Conservation (phyloP, 83 land plant species). For the Picea mariana region DNA sequence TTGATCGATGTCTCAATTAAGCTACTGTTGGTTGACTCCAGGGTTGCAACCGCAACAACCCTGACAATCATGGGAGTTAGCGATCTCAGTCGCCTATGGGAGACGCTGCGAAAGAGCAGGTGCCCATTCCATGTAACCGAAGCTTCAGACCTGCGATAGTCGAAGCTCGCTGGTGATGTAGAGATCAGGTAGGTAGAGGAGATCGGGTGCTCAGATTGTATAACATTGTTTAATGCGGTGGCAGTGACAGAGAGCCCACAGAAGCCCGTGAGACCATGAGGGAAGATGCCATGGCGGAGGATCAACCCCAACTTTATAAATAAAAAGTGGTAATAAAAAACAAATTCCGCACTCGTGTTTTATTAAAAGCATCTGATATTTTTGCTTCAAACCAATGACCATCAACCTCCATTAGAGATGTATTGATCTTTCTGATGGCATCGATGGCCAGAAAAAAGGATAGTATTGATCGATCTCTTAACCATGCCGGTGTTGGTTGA, state of each 20-base stretch:
- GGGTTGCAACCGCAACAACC: constrained; percentile 32
- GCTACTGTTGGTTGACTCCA: constrained; percentile 28
- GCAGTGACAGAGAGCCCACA: constrained; percentile 16
- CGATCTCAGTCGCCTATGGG: constrained; percentile 1
- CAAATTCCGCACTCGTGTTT: too few species aligned
- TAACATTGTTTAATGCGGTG: constrained; percentile 15
- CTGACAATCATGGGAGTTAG: background rate
- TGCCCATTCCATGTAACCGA: background rate
- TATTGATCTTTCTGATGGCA: constrained; percentile 54
- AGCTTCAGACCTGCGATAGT: background rate
- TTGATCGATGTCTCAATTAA: constrained; percentile 38
- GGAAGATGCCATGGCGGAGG: constrained; percentile 42
- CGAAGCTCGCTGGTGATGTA: constrained; percentile 15
- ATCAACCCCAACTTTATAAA: too few species aligned
- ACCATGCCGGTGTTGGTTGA: constrained; percentile 33
- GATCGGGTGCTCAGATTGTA: constrained; percentile 7
- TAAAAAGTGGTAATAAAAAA: too few species aligned
- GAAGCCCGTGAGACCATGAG: constrained; percentile 41
- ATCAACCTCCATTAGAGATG: background rate
- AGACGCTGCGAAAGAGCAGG: background rate
- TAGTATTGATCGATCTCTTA: constrained; percentile 39
- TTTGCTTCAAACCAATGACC: too few species aligned
- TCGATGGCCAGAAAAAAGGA: constrained; percentile 44
- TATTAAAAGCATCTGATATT: too few species aligned
- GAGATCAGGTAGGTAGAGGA: constrained; percentile 6